Base-by-base conservation (phyloP, 345 rosid species). In the Noccaea caerulescens region DNA sequence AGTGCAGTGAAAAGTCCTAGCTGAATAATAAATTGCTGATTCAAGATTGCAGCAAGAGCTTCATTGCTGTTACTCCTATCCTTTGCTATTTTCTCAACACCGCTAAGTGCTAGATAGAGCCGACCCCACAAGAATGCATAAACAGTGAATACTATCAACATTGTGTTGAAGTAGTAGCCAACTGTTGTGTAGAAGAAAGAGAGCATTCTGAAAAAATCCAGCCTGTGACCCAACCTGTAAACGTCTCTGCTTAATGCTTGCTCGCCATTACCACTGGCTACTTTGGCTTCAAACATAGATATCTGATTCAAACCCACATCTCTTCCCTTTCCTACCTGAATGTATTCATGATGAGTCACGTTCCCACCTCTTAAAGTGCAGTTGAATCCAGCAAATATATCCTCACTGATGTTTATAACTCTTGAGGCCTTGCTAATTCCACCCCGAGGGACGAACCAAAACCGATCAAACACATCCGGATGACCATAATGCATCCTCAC, bases 201-300 rank as follows among this genome's bases (percentile, higher is more conserved):
- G 45, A 94, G 77, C 99, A 94, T 94, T 69, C 99, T 82, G 64
- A 94, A 94, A 81, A 94, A 94, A 73, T 94, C 97, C 76, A 94
- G 80, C 77, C 99, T 84, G 75, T 94, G 99, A 66, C 99, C 99
- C 82, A 93, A 77, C 72, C 99, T 74, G 80, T 93, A 93, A 55
- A 93, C 97, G 72, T 93, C 99, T 77, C 99, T 87, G 87, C 99
- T 91, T 61, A 94, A 89, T 73, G 82, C 87, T 71, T 94, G 99
- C 84, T 94, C 99, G 1, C 99, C 99, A 57, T 94, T 94, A 73
- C 99, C 99, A 82, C 99, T 94, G 16, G 99, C 93, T 77, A 94
- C 97, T 85, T 94, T 94, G 58, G 93, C 99, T 76, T 94, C 97
- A 74, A 94, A 94, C 99, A 94, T 94, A 39, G 99, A 89, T 44